A percentile compares a stretch with the other conserved stretches of the same genome.
Conservation (phyloP, 371 early-diverging fungal species). For the Mortierella sp. region DNA sequence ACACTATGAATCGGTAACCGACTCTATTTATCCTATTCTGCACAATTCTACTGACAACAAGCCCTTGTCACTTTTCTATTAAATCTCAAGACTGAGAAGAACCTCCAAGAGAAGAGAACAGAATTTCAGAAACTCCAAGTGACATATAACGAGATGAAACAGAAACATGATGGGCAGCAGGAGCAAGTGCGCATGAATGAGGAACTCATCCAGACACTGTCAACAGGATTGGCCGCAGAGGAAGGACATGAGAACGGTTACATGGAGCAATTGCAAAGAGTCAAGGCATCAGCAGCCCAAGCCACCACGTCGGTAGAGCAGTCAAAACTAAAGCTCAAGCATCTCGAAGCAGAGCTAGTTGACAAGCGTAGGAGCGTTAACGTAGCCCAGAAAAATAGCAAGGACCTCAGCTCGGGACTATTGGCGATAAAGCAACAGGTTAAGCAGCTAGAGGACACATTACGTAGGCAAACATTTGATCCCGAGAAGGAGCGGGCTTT, state of each 20-base stretch:
- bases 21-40: too few relatives aligned
- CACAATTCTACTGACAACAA: background rate
- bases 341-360: conserved; percentile 35
- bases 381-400: conserved; percentile 37
- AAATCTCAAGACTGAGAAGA: conserved; percentile 65
- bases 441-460: conserved; percentile 30
- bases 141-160: conserved; percentile 75
- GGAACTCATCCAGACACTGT: conserved; percentile 90
- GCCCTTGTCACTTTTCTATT: background rate
- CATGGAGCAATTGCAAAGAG: conserved; percentile 90
- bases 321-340: conserved; percentile 50
- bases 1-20: background rate
- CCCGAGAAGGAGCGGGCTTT: conserved; percentile 32
- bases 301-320: conserved; percentile 51
- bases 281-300: conserved; percentile 43
- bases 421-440: conserved; percentile 31
- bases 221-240: conserved; percentile 91
- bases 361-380: conserved; percentile 31
- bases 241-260: conserved; percentile 96
- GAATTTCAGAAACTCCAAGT: conserved; percentile 61
- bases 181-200: conserved; percentile 80
- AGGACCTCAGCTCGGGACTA: conserved; percentile 28
- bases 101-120: conserved; percentile 64
- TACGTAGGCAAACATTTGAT: conserved; percentile 41
- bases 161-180: conserved; percentile 71